Evolutionary conservation across 73 alveolate species (phyloP).

Genomic region (Urostyla sp.): DNA sequence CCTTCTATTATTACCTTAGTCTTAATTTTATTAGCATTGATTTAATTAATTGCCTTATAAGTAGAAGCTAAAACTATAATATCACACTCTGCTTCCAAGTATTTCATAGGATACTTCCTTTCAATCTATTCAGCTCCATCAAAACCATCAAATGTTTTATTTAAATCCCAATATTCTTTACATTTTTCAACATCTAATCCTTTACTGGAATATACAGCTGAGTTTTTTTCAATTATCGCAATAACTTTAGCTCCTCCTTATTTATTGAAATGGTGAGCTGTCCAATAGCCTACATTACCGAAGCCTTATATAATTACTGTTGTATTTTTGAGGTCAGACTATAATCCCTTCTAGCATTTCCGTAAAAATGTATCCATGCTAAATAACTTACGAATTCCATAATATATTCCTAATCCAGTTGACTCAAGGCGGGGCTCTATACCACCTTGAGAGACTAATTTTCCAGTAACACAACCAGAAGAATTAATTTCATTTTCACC

Average conservation of each 20-base stretch:
- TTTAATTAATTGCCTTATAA: conserved; percentile 66
- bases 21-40: conserved; percentile 77
- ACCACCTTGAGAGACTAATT: conserved; percentile 70
- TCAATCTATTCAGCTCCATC: conserved; percentile 62
- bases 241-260: conserved; percentile 72
- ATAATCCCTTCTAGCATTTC: conserved; percentile 34
- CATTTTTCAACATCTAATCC: conserved; percentile 81
- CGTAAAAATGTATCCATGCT: conserved; percentile 27
- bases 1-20: conserved; percentile 82
- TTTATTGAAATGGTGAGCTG: conserved; percentile 41
- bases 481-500: conserved; percentile 74
- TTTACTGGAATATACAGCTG: conserved; percentile 68
- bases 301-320: conserved; percentile 62
- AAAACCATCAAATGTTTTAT: conserved; percentile 73
- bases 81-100: conserved; percentile 77
- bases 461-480: conserved; percentile 77
- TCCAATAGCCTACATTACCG: conserved; percentile 63
- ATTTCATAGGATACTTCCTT: conserved; percentile 46
- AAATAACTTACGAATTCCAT: conserved; percentile 45
- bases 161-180: conserved; percentile 57
- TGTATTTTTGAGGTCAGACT: conserved; percentile 35
- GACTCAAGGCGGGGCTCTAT: conserved; percentile 73
- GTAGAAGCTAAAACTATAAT: conserved; percentile 75
- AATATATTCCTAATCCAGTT: conserved; percentile 65
- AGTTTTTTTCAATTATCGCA: conserved; percentile 79